Evolutionary conservation across 2,329 filamentous ascomycete species (phyloP).

Genomic region (Colletotrichum chrysophilum): DNA sequence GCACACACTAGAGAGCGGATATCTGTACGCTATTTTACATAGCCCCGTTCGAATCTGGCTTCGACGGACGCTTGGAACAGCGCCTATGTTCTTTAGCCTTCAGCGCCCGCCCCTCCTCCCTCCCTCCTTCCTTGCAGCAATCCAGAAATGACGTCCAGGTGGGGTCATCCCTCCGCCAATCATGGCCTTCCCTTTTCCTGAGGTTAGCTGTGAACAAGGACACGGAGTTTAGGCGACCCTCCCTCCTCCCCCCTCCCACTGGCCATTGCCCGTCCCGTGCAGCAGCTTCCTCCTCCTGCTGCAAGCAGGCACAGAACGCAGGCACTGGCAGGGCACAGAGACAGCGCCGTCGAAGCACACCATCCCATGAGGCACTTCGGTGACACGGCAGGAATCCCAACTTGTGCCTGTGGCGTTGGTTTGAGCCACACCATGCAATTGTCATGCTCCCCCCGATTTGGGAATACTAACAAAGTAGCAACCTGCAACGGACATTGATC

Average conservation of each 20-base stretch:
- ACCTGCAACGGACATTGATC: neutral
- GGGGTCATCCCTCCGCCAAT: neutral
- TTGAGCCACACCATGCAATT: neutral
- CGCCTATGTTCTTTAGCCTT: neutral
- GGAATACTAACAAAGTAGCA: neutral
- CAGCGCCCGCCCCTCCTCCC: neutral
- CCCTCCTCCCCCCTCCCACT: neutral
- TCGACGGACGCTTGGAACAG: neutral
- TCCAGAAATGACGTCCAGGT: constrained; percentile 15
- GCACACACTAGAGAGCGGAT: neutral
- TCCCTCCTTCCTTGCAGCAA: constrained; percentile 13
- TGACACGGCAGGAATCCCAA: neutral
- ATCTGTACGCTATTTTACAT: neutral
- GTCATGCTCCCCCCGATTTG: neutral
- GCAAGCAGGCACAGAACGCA: neutral
- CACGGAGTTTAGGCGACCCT: neutral
- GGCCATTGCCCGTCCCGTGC: neutral
- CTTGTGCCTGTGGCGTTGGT: constrained; percentile 6
- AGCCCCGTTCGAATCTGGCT: neutral
- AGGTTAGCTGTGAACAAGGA: neutral
- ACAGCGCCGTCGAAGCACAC: neutral
- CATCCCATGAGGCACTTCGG: neutral
- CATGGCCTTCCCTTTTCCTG: neutral
- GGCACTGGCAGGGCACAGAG: neutral
- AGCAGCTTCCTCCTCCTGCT: neutral